Evolutionary conservation across 2,329 filamentous ascomycete genomes (phyloP).

Genomic region (Aurifilum marmelostoma): DNA sequence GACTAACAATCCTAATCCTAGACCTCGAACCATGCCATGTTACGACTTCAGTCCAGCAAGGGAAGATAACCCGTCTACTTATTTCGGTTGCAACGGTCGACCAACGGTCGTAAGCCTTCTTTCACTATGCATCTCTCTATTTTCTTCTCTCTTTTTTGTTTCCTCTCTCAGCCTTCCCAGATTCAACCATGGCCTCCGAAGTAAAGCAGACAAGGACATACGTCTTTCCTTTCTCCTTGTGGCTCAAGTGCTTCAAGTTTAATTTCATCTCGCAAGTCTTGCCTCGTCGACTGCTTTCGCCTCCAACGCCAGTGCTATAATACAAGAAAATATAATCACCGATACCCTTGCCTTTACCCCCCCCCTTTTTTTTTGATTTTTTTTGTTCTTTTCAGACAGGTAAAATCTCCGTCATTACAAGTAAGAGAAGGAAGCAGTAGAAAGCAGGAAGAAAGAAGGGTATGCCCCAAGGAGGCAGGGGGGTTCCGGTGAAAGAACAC

Average conservation of each 20-base stretch:
- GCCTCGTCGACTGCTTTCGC: neutral
- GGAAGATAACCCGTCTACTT: neutral
- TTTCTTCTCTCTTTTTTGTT: neutral
- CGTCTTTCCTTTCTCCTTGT: neutral
- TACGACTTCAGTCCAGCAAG: neutral
- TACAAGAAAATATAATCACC: neutral
- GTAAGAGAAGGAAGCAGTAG: neutral
- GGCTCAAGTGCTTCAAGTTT: neutral
- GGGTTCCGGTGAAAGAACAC: neutral
- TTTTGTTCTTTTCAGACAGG: neutral
- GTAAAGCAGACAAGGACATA: neutral
- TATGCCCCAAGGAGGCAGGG: neutral
- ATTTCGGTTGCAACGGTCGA: neutral
- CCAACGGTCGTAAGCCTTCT: too few relatives aligned
- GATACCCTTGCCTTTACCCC: too few relatives aligned
- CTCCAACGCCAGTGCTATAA: constrained; percentile 4
- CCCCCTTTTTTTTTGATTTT: neutral
- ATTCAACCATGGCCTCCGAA: neutral
- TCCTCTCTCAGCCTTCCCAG: neutral
- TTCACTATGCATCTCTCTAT: too few relatives aligned
- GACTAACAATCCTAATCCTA: neutral
- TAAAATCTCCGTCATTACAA: neutral
- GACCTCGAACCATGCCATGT: neutral
- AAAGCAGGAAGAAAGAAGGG: neutral
- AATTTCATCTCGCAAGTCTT: neutral